Evolutionary conservation across 1,139 yeast species (phyloP).

Genomic region (Saccharomycopsis phalli): DNA sequence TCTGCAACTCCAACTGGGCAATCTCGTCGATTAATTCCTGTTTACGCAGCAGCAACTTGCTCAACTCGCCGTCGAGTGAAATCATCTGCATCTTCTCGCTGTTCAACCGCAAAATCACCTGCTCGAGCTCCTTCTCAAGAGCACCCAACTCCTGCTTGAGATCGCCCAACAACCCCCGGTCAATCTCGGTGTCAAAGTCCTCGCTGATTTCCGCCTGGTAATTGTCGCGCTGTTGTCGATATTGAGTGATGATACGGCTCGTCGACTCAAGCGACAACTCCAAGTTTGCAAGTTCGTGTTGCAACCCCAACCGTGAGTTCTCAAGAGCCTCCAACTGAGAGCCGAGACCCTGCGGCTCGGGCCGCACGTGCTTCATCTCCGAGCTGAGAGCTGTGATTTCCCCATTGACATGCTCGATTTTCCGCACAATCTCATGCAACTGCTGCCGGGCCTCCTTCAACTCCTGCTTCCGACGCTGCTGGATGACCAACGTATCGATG

Average conservation of each 20-base stretch:
- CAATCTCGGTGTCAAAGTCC: conserved; percentile 44
- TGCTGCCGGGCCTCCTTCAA: conserved; percentile 33
- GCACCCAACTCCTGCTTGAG: conserved; percentile 34
- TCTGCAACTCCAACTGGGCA: neutral
- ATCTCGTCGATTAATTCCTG: conserved; percentile 5
- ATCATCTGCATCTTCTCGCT: conserved; percentile 38
- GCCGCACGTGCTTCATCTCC: conserved; percentile 34
- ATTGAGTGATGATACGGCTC: conserved; percentile 23
- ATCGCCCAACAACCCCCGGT: conserved; percentile 33
- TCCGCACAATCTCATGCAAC: conserved; percentile 30
- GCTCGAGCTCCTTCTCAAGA: conserved; percentile 36
- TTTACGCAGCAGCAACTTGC: conserved; percentile 19
- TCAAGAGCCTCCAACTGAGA: conserved; percentile 37
- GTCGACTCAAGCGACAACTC: conserved; percentile 26
- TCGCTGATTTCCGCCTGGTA: conserved; percentile 44
- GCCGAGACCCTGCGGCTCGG: conserved; percentile 33
- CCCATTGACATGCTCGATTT: conserved; percentile 34
- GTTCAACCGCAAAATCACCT: conserved; percentile 36
- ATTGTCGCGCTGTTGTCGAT: conserved; percentile 31
- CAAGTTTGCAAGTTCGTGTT: conserved; percentile 35
- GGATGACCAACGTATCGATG: conserved; percentile 56
- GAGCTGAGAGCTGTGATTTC: conserved; percentile 39
- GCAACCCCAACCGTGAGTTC: conserved; percentile 34
- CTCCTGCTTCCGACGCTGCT: conserved; percentile 44
- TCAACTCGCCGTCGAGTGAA: neutral